Evolutionary conservation across 176 grass and related monocot species (phyloP), one percentile per base, ranked within the genome.

Genomic region (Rhynchospora breviuscula): DNA sequence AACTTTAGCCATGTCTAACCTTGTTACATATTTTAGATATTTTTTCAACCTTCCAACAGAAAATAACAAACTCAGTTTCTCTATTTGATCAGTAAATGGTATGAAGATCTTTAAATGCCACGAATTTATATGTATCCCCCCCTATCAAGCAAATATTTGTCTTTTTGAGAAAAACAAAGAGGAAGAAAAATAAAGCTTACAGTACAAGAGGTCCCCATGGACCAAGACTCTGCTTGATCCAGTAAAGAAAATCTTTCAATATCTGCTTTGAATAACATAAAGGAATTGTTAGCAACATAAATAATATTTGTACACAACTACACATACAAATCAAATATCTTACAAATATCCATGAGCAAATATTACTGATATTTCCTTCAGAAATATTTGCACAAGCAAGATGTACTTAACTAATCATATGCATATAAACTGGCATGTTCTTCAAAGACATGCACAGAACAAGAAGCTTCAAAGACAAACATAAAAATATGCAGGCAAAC

Each of bases 191-290:
- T 72, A 5, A 47, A 17, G 88, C 93, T 99, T 99, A 99, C 96
- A 99, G 79, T 57, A 99, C 91, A 81, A 99, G 67, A 93, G 95
- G 95, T 84, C 95, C 95, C 95, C 95, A 99, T 85, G 93, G 89
- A 68, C 97, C 97, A 65, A 99, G 74, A 86, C 89, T 98, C 62
- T 92, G 89, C 91, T 95, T 99, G 83, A 99, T 89, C 97, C 97
- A 99, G 83, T 90, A 67, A 65, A 99, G 79, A 81, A 99, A 99
- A 40, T 93, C 89, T 87, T 95, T 99, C 86, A 99, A 76, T 89
- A 98, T 98, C 95, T 98, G 87, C 71, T 17, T 59, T 5, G 17
- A 60, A 68, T 10, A 64, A 79, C 13, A 48, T 11, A 21, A 17
- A 67, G 59, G 21, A 79, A 53, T n/a, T 74, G 44, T 33, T 54